Conservation (phyloP, 331 rosid genomes). For the Quercus tomentella region DNA sequence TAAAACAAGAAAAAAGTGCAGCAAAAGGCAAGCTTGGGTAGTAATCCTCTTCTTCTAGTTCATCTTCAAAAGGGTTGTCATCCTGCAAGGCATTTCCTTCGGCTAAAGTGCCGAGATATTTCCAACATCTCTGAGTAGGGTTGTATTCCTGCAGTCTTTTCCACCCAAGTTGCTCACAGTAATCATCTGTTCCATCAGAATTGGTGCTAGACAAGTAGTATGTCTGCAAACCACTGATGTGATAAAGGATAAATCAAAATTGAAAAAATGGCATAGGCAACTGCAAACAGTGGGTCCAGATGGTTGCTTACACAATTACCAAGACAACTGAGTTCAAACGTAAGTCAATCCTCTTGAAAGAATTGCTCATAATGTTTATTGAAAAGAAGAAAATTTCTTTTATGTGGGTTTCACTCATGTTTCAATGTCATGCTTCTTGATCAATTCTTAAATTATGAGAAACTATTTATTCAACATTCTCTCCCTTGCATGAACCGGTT, state of each 20-base stretch:
- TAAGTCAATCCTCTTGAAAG: not conserved
- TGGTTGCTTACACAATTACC: not conserved
- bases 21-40: slow-evolving; percentile 92
- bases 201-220: slow-evolving; percentile 75
- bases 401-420: not conserved
- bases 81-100: slow-evolving; percentile 49
- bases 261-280: not conserved
- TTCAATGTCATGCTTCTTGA: not conserved
- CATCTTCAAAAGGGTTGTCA: slow-evolving; percentile 51
- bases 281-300: not conserved
- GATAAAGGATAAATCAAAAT: slow-evolving; percentile 27
- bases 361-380: not conserved
- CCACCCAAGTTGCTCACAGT: slow-evolving; percentile 77
- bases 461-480: not conserved
- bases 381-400: not conserved
- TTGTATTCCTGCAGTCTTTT: slow-evolving; percentile 68
- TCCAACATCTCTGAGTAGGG: slow-evolving; percentile 71
- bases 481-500: not conserved
- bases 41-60: slow-evolving; percentile 79
- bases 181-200: slow-evolving; percentile 65
- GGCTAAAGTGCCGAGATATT: slow-evolving; percentile 59
- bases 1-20: slow-evolving; percentile 75
- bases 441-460: not conserved
- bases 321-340: not conserved
- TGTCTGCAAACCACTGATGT: slow-evolving; percentile 73